Evolutionary conservation across 2,329 filamentous ascomycete genomes (phyloP), one percentile per base, ranked within the genome.

Genomic region (Cercospora sesami): DNA sequence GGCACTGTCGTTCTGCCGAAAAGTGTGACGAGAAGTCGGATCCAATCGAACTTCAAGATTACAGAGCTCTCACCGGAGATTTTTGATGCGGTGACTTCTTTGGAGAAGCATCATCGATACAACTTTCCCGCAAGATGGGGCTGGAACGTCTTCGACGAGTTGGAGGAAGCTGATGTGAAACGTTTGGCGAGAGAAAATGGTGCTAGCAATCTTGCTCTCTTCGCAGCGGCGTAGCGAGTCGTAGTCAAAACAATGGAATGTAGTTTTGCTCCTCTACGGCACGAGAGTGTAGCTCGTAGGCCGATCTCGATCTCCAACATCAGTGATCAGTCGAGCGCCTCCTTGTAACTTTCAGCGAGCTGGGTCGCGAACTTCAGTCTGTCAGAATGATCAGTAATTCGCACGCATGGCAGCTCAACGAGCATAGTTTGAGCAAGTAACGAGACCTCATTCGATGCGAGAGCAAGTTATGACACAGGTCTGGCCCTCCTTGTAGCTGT

Each of bases 1-100:
- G 85, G 85, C 1, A 84, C 82, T 1, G 80, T 84, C 7, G 85
- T 86, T 7, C 75, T 87, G 45, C 84, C 85, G 16, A 87, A 87
- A 78, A 84, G 82, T 60, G 84, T 86, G 2, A 87, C 84, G 0
- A 80, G 83, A 1, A 78, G 79, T 9, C 78, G 86, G 31, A 86
- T 87, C 48, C 70, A 70, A 69, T 68, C 67, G 9, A 75, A 76
- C 65, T 64, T 75, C 18, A 66, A 63, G 10, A 64, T 75, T 2
- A 60, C 62, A 48, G 75, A 78, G 68, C 71, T 83, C 36, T 74
- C 78, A 0, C 75, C 75, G 2, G 78, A 79, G 48, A 76, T 73
- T 0, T 79, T 81, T 63, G 74, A 75, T 51, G 73, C 77, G 68
- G 68, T 84, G 12, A 78, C 42, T 21, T 5, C 42, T 48, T 48